These are phyloP conservation scores for Talaromyces sp. DNA, from an alignment of 2,329 filamentous ascomycete species.

Conservation along the genomic window DNA sequence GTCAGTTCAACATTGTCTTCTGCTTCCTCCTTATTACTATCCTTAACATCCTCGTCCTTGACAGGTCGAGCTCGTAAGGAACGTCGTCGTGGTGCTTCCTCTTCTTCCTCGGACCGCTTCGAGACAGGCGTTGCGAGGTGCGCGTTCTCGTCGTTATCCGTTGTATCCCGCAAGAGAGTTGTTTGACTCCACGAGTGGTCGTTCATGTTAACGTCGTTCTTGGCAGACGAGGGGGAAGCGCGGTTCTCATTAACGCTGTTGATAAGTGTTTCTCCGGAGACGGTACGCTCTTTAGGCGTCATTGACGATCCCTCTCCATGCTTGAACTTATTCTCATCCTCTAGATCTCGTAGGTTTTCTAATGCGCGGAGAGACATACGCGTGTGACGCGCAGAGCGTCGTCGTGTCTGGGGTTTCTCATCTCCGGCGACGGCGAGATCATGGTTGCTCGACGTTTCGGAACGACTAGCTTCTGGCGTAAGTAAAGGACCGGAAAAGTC, in stretches of 20 bases:
- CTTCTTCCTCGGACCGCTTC: constrained; percentile 32
- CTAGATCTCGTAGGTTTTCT: constrained; percentile 28
- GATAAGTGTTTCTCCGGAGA: constrained; percentile 39
- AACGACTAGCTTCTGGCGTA: constrained; percentile 43
- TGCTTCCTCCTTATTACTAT: neutral
- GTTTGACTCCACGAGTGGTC: constrained; percentile 33
- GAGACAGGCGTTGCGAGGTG: constrained; percentile 35
- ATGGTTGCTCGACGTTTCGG: constrained; percentile 42
- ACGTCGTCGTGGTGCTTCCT: constrained; percentile 27
- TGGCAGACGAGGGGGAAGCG: constrained; percentile 34
- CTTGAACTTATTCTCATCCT: constrained; percentile 24
- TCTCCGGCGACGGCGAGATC: constrained; percentile 33
- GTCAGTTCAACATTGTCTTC: neutral
- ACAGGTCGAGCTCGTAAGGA: constrained; percentile 33
- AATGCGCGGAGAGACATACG: constrained; percentile 37
- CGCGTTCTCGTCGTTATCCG: constrained; percentile 26
- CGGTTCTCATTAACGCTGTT: constrained; percentile 33
- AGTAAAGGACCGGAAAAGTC: constrained; percentile 40
- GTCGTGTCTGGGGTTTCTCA: constrained; percentile 31
- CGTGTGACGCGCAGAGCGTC: constrained; percentile 38
- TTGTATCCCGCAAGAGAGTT: constrained; percentile 22
- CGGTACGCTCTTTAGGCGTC: constrained; percentile 27
- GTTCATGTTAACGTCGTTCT: constrained; percentile 42
- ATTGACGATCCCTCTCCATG: constrained; percentile 21
- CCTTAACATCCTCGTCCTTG: constrained; percentile 25